These are phyloP conservation scores for Priceomyces medius DNA, from an alignment of 805 yeast species.

Conservation along the genomic window DNA sequence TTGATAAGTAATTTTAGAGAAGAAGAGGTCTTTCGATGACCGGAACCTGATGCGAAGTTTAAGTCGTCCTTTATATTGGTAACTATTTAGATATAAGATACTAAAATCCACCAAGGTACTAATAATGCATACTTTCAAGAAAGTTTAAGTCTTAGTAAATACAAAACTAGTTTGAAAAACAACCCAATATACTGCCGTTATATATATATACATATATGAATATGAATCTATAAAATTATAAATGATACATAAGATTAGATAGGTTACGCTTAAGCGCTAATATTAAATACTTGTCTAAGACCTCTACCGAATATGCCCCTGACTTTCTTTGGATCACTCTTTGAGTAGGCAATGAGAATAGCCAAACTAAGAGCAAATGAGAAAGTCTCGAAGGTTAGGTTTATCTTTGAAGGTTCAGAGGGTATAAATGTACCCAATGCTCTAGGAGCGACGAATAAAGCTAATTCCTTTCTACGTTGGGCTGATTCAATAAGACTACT, in stretches of 20 bases:
- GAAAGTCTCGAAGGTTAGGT: conserved; percentile 27
- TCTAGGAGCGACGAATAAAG: conserved; percentile 45
- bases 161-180: too few relatives aligned
- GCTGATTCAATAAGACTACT: conserved; percentile 40
- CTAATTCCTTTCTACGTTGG: conserved; percentile 46
- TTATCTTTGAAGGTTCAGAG: conserved; percentile 21
- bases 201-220: not conserved
- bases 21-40: not conserved
- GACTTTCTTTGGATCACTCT: conserved; percentile 25
- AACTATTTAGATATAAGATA: too few relatives aligned
- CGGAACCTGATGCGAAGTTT: not conserved
- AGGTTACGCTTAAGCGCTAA: conserved; percentile 1
- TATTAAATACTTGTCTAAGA: conserved; percentile 6
- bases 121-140: too few relatives aligned
- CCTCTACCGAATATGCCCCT: conserved; percentile 41
- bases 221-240: too few relatives aligned
- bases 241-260: too few relatives aligned
- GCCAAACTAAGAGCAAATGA: conserved; percentile 37
- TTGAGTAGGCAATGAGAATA: conserved; percentile 33
- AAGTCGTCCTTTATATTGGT: too few relatives aligned
- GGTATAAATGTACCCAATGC: conserved; percentile 36
- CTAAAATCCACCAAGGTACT: too few relatives aligned
- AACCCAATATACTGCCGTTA: not conserved
- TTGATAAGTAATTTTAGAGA: not conserved
- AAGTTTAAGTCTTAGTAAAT: not conserved